These are phyloP conservation scores for Yamadazyma mexicana DNA, from an alignment of 1,139 yeast species.

Conservation along the genomic window DNA sequence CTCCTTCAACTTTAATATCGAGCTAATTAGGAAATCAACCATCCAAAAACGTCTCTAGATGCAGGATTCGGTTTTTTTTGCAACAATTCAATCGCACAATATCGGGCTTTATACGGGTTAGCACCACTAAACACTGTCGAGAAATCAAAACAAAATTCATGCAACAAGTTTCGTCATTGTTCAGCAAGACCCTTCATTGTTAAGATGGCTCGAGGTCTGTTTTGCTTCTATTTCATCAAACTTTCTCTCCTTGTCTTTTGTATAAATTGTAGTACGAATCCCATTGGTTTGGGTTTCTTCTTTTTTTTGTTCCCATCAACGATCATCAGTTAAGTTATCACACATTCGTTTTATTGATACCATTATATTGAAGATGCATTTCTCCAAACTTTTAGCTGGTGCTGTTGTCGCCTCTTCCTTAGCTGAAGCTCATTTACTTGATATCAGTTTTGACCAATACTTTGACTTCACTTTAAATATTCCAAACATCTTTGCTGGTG, in stretches of 20 bases:
- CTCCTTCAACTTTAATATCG: no score
- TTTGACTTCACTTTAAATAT: slow-evolving; percentile 15
- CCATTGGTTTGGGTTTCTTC: background rate
- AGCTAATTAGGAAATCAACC: no score
- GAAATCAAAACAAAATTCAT: background rate
- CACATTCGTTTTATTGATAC: slow-evolving; percentile 12
- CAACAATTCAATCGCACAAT: no score
- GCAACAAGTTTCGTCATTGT: background rate
- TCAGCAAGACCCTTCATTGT: background rate
- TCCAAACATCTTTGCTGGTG: slow-evolving; percentile 7
- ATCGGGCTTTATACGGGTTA: no score
- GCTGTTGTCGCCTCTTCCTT: slow-evolving; percentile 14
- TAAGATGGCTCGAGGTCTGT: background rate
- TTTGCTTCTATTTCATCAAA: background rate
- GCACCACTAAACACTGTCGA: no score
- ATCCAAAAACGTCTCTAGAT: no score
- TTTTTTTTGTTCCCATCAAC: background rate
- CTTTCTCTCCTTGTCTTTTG: no score
- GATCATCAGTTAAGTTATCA: background rate
- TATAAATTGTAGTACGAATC: slow-evolving; percentile 1
- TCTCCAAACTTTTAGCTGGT: slow-evolving; percentile 13
- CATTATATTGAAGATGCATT: slow-evolving; percentile 11
- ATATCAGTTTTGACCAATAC: slow-evolving; percentile 11
- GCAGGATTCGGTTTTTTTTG: no score
- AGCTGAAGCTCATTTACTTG: slow-evolving; percentile 12